These are phyloP conservation scores for Pseudogymnoascus sp. DNA, from an alignment of 2,329 filamentous ascomycete genomes.

Conservation along the genomic window DNA sequence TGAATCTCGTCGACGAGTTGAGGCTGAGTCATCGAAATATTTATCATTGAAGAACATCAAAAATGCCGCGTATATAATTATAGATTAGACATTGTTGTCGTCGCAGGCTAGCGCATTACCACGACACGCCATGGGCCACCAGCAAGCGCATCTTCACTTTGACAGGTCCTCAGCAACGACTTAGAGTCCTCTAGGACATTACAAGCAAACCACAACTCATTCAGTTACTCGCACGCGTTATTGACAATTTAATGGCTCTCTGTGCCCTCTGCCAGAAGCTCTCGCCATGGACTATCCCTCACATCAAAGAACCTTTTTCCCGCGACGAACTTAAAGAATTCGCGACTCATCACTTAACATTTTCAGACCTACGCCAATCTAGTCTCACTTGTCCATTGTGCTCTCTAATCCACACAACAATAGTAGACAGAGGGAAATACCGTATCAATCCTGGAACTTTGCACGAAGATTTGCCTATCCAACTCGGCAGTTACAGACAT, in stretches of 20 bases:
- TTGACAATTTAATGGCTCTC: not conserved
- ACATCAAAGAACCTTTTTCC: not conserved
- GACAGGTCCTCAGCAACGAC: not conserved
- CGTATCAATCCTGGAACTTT: not conserved
- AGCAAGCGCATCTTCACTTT: not conserved
- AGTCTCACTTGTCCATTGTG: not conserved
- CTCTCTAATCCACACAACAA: not conserved
- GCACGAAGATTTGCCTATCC: not conserved
- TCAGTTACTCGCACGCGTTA: not conserved
- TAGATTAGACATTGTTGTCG: not conserved
- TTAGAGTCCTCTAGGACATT: not conserved
- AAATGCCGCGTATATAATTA: not conserved
- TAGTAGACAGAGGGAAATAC: not conserved
- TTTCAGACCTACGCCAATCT: not conserved
- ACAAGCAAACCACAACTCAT: not conserved
- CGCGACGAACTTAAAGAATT: not conserved
- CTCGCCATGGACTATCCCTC: not conserved
- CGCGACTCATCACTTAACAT: not conserved
- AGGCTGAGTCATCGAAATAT: not conserved
- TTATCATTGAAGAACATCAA: not conserved
- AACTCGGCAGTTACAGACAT: not conserved
- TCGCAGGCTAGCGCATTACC: not conserved
- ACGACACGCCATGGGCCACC: not conserved
- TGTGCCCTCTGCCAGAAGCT: not conserved
- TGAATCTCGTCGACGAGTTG: not conserved